Evolutionary conservation across 805 yeast genomes (phyloP).

Genomic region (Saturnispora sekii): DNA sequence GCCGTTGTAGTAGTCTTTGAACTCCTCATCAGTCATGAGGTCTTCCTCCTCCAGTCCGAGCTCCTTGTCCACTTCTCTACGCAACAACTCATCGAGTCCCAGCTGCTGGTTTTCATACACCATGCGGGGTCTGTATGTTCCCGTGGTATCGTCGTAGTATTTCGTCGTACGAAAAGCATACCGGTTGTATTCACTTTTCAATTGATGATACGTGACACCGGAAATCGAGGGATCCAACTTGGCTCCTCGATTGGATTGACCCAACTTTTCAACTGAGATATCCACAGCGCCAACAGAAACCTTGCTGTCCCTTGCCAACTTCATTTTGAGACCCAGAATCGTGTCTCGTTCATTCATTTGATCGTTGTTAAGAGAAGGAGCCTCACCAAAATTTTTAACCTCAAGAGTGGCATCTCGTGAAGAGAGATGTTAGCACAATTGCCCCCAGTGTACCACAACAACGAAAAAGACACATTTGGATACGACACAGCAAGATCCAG

Average conservation of each 20-base stretch:
- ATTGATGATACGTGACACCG: slow-evolving; percentile 17
- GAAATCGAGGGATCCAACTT: slow-evolving; percentile 21
- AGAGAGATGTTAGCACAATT: slow-evolving; percentile 11
- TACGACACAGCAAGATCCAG: slow-evolving; percentile 65
- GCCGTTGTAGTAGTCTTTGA: slow-evolving; percentile 15
- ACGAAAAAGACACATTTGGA: slow-evolving; percentile 74
- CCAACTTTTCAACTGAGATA: background rate
- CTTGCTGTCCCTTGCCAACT: slow-evolving; percentile 8
- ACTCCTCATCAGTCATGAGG: background rate
- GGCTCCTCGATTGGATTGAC: slow-evolving; percentile 22
- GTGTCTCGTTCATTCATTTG: slow-evolving; percentile 10
- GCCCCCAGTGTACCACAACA: slow-evolving; percentile 49
- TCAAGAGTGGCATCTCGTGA: background rate
- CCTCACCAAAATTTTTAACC: background rate
- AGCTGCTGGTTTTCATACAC: slow-evolving; percentile 20
- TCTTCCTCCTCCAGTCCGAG: slow-evolving; percentile 19
- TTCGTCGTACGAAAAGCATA: slow-evolving; percentile 8
- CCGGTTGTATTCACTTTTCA: slow-evolving; percentile 9
- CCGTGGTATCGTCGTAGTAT: slow-evolving; percentile 12
- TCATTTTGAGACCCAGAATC: slow-evolving; percentile 17
- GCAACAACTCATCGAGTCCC: slow-evolving; percentile 19
- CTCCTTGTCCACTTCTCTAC: slow-evolving; percentile 22
- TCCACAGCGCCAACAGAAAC: slow-evolving; percentile 16
- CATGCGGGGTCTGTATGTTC: slow-evolving; percentile 17
- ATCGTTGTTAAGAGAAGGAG: background rate